Percentiles rank a stretch among this genome's conserved stretches.
Conservation (phyloP, 139 green algal species). For the Raphidocelis subcapitata region DNA sequence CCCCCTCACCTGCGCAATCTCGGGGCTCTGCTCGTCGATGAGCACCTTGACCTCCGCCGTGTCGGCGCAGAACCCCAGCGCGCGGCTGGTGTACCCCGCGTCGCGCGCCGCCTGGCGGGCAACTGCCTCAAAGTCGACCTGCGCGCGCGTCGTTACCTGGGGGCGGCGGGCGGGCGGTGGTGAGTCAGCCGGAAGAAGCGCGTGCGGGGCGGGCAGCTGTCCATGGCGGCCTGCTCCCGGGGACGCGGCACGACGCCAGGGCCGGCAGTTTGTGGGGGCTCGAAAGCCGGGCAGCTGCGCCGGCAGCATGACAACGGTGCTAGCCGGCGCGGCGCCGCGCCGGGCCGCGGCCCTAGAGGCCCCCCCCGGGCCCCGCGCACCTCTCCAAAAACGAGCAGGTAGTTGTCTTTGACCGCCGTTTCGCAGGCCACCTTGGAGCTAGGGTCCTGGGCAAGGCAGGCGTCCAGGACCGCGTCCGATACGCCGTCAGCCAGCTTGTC, state of each 20-base stretch:
- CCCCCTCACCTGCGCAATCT: conserved; percentile 91
- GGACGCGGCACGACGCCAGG: too few species aligned
- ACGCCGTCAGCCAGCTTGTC: conserved; percentile 76
- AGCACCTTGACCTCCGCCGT: conserved; percentile 70
- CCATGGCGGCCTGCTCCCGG: too few species aligned
- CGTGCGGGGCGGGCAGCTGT: too few species aligned
- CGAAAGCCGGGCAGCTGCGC: too few species aligned
- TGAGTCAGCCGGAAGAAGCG: not conserved
- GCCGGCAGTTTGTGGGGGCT: too few species aligned
- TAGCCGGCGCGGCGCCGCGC: too few species aligned
- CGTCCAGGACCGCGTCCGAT: conserved; percentile 97
- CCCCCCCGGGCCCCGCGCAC: conserved; percentile 98
- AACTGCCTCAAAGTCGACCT: conserved; percentile 94
- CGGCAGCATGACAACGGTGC: too few species aligned
- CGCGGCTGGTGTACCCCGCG: conserved; percentile 91
- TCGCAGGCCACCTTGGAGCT: conserved; percentile 96
- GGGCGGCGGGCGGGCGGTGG: not conserved
- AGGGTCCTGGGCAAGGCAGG: conserved; percentile 94
- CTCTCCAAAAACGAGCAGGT: conserved; percentile 99
- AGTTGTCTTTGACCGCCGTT: conserved; percentile 97
- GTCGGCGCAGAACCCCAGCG: conserved; percentile 91
- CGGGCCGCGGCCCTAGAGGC: not conserved
- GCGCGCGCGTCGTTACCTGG: not conserved
- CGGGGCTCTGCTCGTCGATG: conserved; percentile 97
- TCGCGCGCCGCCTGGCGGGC: conserved; percentile 61